Percentiles rank a stretch among this genome's conserved stretches.
Evolutionary conservation across 2,329 filamentous ascomycete genomes (phyloP).

Genomic region (Lojkania enalia): DNA sequence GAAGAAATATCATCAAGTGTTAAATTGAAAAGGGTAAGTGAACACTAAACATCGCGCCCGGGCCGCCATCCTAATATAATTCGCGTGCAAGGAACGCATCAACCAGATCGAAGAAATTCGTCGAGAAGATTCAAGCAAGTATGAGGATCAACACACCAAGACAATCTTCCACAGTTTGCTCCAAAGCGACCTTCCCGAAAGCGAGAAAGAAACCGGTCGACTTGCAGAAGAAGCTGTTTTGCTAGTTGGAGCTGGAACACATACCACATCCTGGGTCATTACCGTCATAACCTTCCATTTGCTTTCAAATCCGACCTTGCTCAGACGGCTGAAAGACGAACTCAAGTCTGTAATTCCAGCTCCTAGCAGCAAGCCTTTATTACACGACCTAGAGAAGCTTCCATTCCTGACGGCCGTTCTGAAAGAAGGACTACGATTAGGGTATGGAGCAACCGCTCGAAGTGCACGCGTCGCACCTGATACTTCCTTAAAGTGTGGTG

Average conservation of each 20-base stretch:
- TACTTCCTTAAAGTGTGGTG: not conserved
- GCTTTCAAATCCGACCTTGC: slow-evolving; percentile 30
- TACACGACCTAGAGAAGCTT: slow-evolving; percentile 29
- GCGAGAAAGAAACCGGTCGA: slow-evolving; percentile 29
- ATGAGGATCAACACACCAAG: slow-evolving; percentile 1
- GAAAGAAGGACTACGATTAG: slow-evolving; percentile 43
- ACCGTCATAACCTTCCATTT: slow-evolving; percentile 40
- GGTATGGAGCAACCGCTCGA: slow-evolving; percentile 30
- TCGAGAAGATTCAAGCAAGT: not conserved
- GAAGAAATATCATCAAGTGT: slow-evolving; percentile 13
- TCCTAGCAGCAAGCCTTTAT: slow-evolving; percentile 21
- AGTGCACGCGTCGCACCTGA: slow-evolving; percentile 19
- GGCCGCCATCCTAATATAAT: not conserved
- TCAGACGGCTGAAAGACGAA: slow-evolving; percentile 25
- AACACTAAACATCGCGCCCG: not conserved
- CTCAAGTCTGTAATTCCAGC: slow-evolving; percentile 19
- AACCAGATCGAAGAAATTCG: slow-evolving; percentile 13
- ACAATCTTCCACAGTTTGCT: slow-evolving; percentile 18
- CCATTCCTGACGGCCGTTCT: slow-evolving; percentile 40
- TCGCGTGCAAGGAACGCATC: slow-evolving; percentile 7
- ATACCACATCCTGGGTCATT: slow-evolving; percentile 33
- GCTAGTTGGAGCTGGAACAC: slow-evolving; percentile 30
- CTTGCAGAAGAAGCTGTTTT: slow-evolving; percentile 28
- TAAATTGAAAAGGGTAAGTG: slow-evolving; percentile 8
- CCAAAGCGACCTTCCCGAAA: slow-evolving; percentile 9